Evolutionary conservation across 176 grass and related monocot species (phyloP), one percentile per base, ranked within the genome.

Genomic region (Carex littledalei): DNA sequence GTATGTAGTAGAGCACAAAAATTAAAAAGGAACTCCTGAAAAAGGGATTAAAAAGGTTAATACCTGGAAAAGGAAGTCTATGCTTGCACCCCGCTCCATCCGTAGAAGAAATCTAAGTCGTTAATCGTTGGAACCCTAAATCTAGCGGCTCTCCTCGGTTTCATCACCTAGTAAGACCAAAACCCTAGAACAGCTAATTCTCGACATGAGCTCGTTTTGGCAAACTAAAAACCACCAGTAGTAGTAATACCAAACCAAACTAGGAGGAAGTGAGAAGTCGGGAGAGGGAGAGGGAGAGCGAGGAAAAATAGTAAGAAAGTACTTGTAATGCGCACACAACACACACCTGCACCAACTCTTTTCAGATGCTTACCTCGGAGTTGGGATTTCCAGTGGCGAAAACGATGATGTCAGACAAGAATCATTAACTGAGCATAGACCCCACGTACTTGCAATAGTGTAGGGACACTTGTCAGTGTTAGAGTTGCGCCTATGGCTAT

Each of bases 41-140:
- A 77, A 21, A 59, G 52, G 21, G 56, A 26, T 45, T 65, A 86
- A 53, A 32, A 41, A 83, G 67, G 52, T n/a, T 14, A 26, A 61
- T 96, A 99, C 97, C 93, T 84, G 89, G 85, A 45, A 74, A 84
- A 87, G 74, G 86, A 90, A 85, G 91, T 88, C 83, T 83, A 84
- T n/a, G 86, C 90, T 94, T 94, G 93, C 89, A 96, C 81, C 90
- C 86, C 97, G 90, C 97, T 94, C 97, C 97, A 99, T 99, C 90
- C 93, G 97, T 90, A 89, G 91, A 94, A 82, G 87, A 92, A 82
- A 83, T 91, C 82, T 74, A 41, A 79, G 49, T 75, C 85, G 80
- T 85, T 35, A 59, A 59, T 89, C 72, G 84, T 92, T 93, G 77
- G 75, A 93, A 99, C 91, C 97, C 88, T 87, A 99, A 94, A 99